Conservation (phyloP, 345 rosid genomes). For the Punica granatum region DNA sequence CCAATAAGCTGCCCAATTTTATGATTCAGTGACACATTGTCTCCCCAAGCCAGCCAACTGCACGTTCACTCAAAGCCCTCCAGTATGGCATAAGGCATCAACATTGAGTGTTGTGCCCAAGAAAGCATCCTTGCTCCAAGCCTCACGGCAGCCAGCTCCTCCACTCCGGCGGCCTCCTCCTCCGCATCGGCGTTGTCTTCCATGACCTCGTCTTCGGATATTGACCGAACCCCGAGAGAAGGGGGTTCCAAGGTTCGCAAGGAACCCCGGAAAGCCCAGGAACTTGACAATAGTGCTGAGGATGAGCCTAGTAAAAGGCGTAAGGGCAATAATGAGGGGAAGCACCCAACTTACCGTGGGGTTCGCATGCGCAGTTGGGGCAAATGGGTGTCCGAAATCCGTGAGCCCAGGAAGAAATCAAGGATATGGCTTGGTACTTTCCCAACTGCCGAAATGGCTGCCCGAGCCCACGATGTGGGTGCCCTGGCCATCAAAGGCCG, state of each 20-base stretch:
- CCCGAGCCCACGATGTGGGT: conserved; percentile 91
- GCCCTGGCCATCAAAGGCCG: conserved; percentile 69
- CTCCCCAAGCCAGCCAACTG: background rate
- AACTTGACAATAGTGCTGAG: background rate
- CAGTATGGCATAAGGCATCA: conserved; percentile 37
- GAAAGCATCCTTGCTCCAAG: conserved; percentile 9
- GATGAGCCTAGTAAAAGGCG: background rate
- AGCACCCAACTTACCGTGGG: conserved; percentile 50
- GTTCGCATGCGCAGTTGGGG: conserved; percentile 94
- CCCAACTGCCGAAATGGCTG: conserved; percentile 89
- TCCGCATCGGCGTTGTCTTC: too few relatives aligned
- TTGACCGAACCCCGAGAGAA: conserved; percentile 21
- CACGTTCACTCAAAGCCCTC: conserved; percentile 5
- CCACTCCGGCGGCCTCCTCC: conserved; percentile 10
- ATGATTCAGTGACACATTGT: conserved; percentile 7
- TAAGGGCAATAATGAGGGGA: background rate
- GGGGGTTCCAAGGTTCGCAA: background rate
- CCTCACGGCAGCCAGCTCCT: background rate
- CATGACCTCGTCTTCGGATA: conserved; percentile 38
- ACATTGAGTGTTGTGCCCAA: conserved; percentile 25
- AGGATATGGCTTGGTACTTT: conserved; percentile 94
- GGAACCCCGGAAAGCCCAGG: background rate
- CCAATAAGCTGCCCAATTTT: conserved; percentile 12
- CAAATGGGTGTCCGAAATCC: conserved; percentile 88
- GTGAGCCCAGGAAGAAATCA: conserved; percentile 86